Evolutionary conservation across 768 basidiomycete species (phyloP), one percentile per base, ranked within the genome.

Genomic region (Scleroderma bovista): DNA sequence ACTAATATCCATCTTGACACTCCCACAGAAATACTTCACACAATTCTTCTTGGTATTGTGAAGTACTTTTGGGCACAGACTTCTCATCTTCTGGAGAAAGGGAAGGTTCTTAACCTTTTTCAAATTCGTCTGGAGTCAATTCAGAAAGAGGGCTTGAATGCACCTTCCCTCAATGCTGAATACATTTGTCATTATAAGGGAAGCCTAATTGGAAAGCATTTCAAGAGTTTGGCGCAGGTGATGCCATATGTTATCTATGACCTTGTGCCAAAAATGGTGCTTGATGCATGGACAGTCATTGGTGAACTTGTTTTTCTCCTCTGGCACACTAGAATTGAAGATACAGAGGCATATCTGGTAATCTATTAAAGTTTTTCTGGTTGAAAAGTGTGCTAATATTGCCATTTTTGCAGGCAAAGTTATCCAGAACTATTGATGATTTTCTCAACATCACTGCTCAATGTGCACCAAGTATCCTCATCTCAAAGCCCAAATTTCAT

Each of bases 281-380:
- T 72, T n/a, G 10, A 47, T 7, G 52, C 68, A 0, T 70, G 65
- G 36, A 63, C 63, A 10, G 57, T 69, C 0, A 55, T 71, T 13
- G 71, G 71, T 0, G 59, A 65, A 10, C 63, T 77, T 0, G 42
- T 62, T 0, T 67, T 72, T 0, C 58, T 75, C 0, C 56, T 77
- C 0, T 78, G 76, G 77, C 54, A 73, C 9, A 63, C 66, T 0
- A 63, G 67, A 51, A 77, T 77, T 40, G 51, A 0, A 55, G 26
- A 76, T 42, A 56, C 60, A 17, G 61, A 70, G 5, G 41, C 57
- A 16, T 77, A 75, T 53, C 17, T 70, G 4, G 63, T 29, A n/a
- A n/a, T n/a, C n/a, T n/a, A n/a, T n/a, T n/a, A n/a, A n/a, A n/a
- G n/a, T n/a, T n/a, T n/a, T n/a, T n/a, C n/a, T n/a, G n/a, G n/a